These are phyloP conservation scores for Phytophthora syringae DNA, from an alignment of 352 stramenopile genomes.

Conservation along the genomic window DNA sequence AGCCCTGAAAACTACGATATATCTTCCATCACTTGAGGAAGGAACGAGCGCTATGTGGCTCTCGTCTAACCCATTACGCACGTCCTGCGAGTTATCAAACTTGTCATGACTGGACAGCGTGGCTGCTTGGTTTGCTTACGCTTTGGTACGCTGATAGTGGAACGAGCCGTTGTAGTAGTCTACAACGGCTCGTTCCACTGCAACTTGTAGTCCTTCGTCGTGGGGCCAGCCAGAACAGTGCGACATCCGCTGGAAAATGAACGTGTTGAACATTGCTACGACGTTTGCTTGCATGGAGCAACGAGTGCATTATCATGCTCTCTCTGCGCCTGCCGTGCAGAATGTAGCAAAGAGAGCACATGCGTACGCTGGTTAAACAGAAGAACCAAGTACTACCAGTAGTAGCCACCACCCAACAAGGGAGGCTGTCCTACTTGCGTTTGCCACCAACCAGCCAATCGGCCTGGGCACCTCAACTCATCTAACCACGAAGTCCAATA, in stretches of 20 bases:
- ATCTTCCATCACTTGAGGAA: neutral
- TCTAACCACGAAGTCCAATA: too few species aligned
- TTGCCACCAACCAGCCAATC: slow-evolving; percentile 21
- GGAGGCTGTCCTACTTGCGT: slow-evolving; percentile 17
- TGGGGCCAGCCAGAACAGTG: too few species aligned
- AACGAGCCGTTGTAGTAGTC: too few species aligned
- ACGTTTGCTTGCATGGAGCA: slow-evolving; percentile 14
- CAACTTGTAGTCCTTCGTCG: too few species aligned
- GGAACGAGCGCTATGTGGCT: slow-evolving; percentile 35
- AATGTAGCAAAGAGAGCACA: slow-evolving; percentile 10
- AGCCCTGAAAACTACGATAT: neutral
- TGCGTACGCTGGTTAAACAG: too few species aligned
- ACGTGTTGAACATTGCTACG: slow-evolving; percentile 2
- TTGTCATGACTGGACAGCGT: slow-evolving; percentile 3
- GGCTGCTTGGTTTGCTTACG: neutral
- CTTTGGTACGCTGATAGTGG: too few species aligned
- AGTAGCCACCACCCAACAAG: slow-evolving; percentile 19
- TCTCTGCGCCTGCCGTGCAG: neutral
- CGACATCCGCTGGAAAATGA: slow-evolving; percentile 22
- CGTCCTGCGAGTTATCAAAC: slow-evolving; percentile 22
- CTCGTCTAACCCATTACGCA: slow-evolving; percentile 32
- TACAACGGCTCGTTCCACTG: too few species aligned
- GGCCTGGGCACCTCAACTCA: too few species aligned
- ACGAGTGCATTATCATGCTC: neutral
- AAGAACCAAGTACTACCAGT: neutral